Percentiles rank a stretch among this genome's conserved stretches.
phyloP scores from a whole-genome alignment of 768 basidiomycete species.

The Amanita polypyramis region DNA sequence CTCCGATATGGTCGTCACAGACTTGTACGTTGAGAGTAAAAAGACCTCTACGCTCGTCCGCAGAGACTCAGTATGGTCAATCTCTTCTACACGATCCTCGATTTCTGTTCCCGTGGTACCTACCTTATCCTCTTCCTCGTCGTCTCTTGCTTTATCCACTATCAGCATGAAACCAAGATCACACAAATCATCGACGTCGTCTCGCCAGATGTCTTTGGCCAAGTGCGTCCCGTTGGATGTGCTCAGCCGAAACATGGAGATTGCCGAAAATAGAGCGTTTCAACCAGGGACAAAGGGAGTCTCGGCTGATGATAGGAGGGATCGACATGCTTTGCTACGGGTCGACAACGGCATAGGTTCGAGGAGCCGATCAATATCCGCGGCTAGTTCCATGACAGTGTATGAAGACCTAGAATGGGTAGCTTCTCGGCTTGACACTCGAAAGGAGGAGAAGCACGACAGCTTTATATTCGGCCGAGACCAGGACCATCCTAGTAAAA shows the following conservation, averaged over 20 bases:
- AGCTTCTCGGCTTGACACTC: not conserved
- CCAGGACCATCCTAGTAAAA: not conserved
- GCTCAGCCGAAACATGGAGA: constrained; percentile 3
- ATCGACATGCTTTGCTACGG: not conserved
- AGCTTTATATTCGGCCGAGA: not conserved
- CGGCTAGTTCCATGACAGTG: not conserved
- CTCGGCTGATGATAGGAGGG: not conserved
- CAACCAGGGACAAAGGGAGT: not conserved
- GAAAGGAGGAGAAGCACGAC: not conserved
- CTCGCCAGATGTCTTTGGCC: not conserved
- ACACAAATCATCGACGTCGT: not conserved
- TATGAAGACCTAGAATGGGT: not conserved
- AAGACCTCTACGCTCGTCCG: not conserved
- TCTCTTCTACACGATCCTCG: not conserved
- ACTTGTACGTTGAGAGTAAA: not conserved
- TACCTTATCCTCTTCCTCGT: not conserved
- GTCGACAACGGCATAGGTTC: constrained; percentile 1
- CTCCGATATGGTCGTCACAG: not conserved
- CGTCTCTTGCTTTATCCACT: not conserved
- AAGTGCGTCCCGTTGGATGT: constrained; percentile 7
- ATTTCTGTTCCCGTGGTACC: not conserved
- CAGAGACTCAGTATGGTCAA: not conserved
- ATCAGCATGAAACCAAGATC: not conserved
- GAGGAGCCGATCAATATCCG: constrained; percentile 5
- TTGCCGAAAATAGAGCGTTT: not conserved